Evolutionary conservation across 2,329 filamentous ascomycete species (phyloP), one percentile per base, ranked within the genome.

Genomic region (Ascochyta fabae): DNA sequence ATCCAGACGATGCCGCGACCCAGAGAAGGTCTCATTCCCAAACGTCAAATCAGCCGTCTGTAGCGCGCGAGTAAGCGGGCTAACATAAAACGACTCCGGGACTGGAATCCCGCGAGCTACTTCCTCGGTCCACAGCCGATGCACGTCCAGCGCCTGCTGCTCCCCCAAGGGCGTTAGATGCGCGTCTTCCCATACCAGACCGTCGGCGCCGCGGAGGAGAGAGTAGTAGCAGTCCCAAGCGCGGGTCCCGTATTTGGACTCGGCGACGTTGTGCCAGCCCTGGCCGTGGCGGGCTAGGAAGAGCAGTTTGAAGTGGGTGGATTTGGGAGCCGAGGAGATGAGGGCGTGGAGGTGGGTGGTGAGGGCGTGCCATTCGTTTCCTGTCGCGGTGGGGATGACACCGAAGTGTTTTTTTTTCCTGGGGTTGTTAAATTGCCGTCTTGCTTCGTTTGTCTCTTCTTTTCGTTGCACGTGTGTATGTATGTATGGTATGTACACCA

Each of bases 221-320:
- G 85, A 83, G 83, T 84, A 90, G 77, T 90, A 89, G 70, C 85
- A 82, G 69, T 90, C 87, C 88, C 88, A 90, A 6, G 83, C 84
- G 6, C 83, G 79, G 0, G 87, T 90, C 27, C 87, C 87, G 64
- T 89, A 90, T 66, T 81, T 87, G n/a, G 78, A 76, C 74, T 90
- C 86, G 8, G 87, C 88, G 15, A 86, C 84, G 67, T 88, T 88
- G 68, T 88, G 83, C 55, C 77, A 78, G 0, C 88, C 88, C 72
- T 91, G 83, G 9, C 88, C 89, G 70, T 91, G 89, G 35, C 89
- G 83, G 19, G 84, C 88, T 66, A 90, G 79, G 71, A 87, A 87
- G 22, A 91, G 70, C 7, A 91, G 79, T 72, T 90, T 91, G 77
- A 69, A 24, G 78, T 71, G 15, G 78, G 63, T 6, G 89, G 19